Evolutionary conservation across 257 asterid genomes (phyloP).

Genomic region (Perilla frutescens): DNA sequence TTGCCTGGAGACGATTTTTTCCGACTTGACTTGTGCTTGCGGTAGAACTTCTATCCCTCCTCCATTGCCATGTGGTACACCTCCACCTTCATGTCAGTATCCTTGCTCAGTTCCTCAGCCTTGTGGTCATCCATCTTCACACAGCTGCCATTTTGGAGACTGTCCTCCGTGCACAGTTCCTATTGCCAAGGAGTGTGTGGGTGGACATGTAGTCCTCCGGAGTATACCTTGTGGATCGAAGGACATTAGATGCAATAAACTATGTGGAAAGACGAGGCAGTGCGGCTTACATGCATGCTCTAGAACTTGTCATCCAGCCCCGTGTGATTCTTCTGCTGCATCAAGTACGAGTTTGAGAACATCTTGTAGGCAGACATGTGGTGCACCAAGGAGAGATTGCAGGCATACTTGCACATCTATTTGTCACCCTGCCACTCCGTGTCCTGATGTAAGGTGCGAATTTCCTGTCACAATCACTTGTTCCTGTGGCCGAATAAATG

Average conservation of each 20-base stretch:
- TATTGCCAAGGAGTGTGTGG: slow-evolving; percentile 86
- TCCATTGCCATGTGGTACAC: slow-evolving; percentile 95
- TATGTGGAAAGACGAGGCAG: slow-evolving; percentile 94
- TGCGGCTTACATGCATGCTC: slow-evolving; percentile 98
- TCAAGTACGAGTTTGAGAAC: slow-evolving; percentile 50
- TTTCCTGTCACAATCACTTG: slow-evolving; percentile 82
- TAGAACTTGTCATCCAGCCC: slow-evolving; percentile 81
- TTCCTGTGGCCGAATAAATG: slow-evolving; percentile 81
- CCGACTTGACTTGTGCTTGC: slow-evolving; percentile 92
- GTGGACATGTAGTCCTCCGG: slow-evolving; percentile 89
- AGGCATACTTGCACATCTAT: slow-evolving; percentile 85
- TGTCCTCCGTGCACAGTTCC: slow-evolving; percentile 96
- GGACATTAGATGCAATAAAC: slow-evolving; percentile 88
- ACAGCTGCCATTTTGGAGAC: slow-evolving; percentile 97
- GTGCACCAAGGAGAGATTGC: slow-evolving; percentile 97
- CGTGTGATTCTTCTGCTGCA: slow-evolving; percentile 68
- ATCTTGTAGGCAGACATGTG: slow-evolving; percentile 92
- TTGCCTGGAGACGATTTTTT: slow-evolving; percentile 84
- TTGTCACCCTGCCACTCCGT: slow-evolving; percentile 79
- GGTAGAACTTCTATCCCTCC: slow-evolving; percentile 96
- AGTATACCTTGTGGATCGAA: slow-evolving; percentile 96
- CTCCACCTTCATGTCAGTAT: slow-evolving; percentile 82
- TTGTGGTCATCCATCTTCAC: slow-evolving; percentile 94
- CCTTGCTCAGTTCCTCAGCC: slow-evolving; percentile 94
- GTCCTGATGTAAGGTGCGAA: slow-evolving; percentile 92